Evolutionary conservation across 192 early-diverging fungal species (phyloP).

Genomic region (Podila epicladia): DNA sequence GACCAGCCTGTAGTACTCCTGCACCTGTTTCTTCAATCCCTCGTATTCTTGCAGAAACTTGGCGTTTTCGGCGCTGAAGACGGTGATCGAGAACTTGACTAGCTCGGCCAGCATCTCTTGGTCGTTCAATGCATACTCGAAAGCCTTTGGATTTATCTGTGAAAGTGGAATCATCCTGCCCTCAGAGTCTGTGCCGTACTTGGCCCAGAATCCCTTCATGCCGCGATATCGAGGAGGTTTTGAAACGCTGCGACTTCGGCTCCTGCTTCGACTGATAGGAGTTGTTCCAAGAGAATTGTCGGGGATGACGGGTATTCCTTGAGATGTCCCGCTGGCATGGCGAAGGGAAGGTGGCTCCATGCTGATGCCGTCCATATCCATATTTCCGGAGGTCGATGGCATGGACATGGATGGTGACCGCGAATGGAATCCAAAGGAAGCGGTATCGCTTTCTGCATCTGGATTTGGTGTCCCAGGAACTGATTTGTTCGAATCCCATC

Average conservation of each 20-base stretch:
- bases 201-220: constrained; percentile 39
- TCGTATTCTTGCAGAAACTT: constrained; percentile 50
- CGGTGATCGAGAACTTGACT: constrained; percentile 40
- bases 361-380: constrained; percentile 5
- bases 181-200: constrained; percentile 34
- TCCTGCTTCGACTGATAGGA: background rate
- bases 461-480: constrained; percentile 8
- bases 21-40: constrained; percentile 31
- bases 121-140: constrained; percentile 43
- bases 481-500: constrained; percentile 27
- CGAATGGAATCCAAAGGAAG: constrained; percentile 11
- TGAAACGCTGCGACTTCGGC: background rate
- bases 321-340: constrained; percentile 2
- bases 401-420: constrained; percentile 10
- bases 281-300: background rate
- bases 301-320: background rate
- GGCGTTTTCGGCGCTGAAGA: constrained; percentile 44
- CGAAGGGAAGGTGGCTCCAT: background rate
- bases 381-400: background rate
- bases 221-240: constrained; percentile 17
- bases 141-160: constrained; percentile 40
- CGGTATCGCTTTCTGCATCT: constrained; percentile 18
- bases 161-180: constrained; percentile 34
- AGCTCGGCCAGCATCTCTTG: constrained; percentile 27
- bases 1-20: constrained; percentile 32